A percentile compares a stretch with the other conserved stretches of the same genome.
Evolutionary conservation across 495 filamentous ascomycete species (phyloP).

Genomic region (Trichoderma asperelloides): DNA sequence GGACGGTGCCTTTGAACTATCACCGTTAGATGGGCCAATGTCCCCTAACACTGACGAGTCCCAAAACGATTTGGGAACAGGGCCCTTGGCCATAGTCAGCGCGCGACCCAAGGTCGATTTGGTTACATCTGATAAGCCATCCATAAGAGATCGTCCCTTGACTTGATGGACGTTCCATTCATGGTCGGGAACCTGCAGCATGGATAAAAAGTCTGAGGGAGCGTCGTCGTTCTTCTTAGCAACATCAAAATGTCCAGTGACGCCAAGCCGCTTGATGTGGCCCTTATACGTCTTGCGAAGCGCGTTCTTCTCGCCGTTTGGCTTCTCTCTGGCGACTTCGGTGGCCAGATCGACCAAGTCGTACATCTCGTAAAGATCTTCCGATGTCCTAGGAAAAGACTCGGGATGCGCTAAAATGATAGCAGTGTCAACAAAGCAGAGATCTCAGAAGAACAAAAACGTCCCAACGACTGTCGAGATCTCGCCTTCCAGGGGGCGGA

Average conservation of each 20-base stretch:
- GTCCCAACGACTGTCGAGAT: slow-evolving; percentile 3
- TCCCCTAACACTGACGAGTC: slow-evolving; percentile 45
- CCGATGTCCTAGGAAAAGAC: slow-evolving; percentile 29
- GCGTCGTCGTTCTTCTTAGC: slow-evolving; percentile 35
- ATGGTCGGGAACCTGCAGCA: slow-evolving; percentile 45
- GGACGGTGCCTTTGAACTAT: slow-evolving; percentile 15
- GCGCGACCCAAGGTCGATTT: slow-evolving; percentile 31
- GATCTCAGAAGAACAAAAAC: slow-evolving; percentile 1
- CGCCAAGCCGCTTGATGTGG: slow-evolving; percentile 44
- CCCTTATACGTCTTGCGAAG: slow-evolving; percentile 53
- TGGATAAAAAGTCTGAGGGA: slow-evolving; percentile 25
- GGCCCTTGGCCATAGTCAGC: slow-evolving; percentile 38
- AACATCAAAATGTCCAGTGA: slow-evolving; percentile 45
- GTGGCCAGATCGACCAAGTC: slow-evolving; percentile 38
- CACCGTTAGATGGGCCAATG: slow-evolving; percentile 20
- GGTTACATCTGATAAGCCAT: slow-evolving; percentile 31
- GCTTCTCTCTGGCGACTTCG: slow-evolving; percentile 44
- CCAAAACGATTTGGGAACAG: slow-evolving; percentile 39
- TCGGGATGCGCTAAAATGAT: slow-evolving; percentile 37
- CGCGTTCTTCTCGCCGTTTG: slow-evolving; percentile 47
- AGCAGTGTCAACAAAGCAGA: slow-evolving; percentile 37
- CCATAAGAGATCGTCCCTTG: slow-evolving; percentile 47
- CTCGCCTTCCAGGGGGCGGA: slow-evolving; percentile 6
- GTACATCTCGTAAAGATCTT: slow-evolving; percentile 46
- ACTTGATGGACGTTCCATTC: slow-evolving; percentile 43